These are phyloP conservation scores for Penicillium fuscoglaucum DNA, from an alignment of 2,329 filamentous ascomycete genomes.

Conservation along the genomic window DNA sequence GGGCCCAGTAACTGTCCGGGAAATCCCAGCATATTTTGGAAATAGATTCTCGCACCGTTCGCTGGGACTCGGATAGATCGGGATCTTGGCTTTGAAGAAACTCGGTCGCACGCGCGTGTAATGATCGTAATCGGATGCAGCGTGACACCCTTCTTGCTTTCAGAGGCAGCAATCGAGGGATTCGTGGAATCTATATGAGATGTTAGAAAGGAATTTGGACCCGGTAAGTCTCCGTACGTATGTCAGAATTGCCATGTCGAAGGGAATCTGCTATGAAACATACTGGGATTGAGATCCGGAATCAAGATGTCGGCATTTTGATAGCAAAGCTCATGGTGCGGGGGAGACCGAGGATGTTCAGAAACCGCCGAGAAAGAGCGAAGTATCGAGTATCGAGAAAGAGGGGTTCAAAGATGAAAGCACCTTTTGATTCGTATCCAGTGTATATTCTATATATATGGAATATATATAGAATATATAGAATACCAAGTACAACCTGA, in stretches of 20 bases:
- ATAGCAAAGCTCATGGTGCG: neutral
- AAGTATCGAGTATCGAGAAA: neutral
- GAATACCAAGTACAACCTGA: too few relatives aligned
- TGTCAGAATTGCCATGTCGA: neutral
- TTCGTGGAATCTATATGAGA: neutral
- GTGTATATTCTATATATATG: too few relatives aligned
- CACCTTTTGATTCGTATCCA: neutral
- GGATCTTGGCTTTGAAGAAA: conserved; percentile 22
- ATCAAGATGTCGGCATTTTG: neutral
- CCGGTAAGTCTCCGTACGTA: neutral
- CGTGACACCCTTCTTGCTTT: neutral
- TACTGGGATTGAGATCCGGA: conserved; percentile 19
- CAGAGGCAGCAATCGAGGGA: neutral
- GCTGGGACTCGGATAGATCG: conserved; percentile 23
- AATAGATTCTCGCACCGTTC: conserved; percentile 45
- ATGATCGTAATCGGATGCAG: neutral
- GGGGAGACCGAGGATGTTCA: neutral
- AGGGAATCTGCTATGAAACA: conserved; percentile 26
- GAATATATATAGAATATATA: too few relatives aligned
- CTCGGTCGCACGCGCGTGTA: conserved; percentile 25
- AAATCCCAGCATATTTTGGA: conserved; percentile 47
- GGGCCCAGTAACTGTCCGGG: conserved; percentile 47
- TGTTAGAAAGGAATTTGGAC: neutral
- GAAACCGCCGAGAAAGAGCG: neutral
- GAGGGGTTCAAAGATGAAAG: neutral